Evolutionary conservation across 2,329 filamentous ascomycete genomes (phyloP), one percentile per base, ranked within the genome.

Genomic region (Calonectria fujianensis): DNA sequence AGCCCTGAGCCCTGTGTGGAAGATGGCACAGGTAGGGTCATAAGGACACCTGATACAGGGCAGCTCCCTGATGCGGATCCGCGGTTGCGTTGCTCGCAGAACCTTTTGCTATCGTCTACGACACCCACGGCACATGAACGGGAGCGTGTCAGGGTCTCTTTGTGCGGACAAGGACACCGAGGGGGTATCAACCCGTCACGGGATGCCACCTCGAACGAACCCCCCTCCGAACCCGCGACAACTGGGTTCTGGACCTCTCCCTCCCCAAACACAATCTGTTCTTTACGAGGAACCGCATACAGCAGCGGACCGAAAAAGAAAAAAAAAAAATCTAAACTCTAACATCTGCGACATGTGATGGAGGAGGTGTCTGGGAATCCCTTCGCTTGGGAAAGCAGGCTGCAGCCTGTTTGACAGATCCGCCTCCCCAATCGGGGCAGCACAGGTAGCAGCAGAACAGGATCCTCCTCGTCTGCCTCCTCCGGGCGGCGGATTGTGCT

Each of bases 1-100:
- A 65, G 39, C 63, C 41, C 51, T 68, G 57, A 65, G 39, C 63
- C 41, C 51, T 68, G 64, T 72, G 69, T 74, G 52, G 61, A 63
- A 52, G 50, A 69, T 69, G 69, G 65, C 51, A 48, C 59, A 67
- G 54, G 71, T 65, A 69, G 64, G 52, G 74, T 48, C 35, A 48
- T 69, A 69, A 59, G 52, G 74, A 64, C 35, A 48, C 59, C 57
- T 70, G 50, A 66, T 64, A 63, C 72, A 70, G 66, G 72, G 74
- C 65, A 69, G 35, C 50, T 73, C 72, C 74, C 31, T 61, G 72
- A 61, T 73, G 72, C 74, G 74, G 74, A 76, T 75, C 72, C 74
- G 74, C 48, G 54, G 32, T n/a, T 9, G 31, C 72, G 32, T n/a
- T 9, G 31, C 72, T 65, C 37, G 39, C 64, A 66, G 54, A 54